These are phyloP conservation scores for Biscutella laevigata DNA, from an alignment of 441 rosid species.

Conservation along the genomic window DNA sequence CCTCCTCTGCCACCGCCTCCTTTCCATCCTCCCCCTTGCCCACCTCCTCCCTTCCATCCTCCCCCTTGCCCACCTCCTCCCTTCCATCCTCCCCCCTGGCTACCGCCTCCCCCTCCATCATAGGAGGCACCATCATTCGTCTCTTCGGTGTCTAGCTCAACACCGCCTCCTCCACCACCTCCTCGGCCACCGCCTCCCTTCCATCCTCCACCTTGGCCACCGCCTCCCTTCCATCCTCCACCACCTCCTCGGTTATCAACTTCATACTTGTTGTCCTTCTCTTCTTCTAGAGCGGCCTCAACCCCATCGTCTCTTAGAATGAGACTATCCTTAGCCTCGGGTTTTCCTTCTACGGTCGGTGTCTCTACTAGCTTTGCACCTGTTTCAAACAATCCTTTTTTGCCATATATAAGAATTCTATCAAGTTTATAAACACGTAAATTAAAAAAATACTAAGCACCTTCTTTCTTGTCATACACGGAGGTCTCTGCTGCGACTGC, in stretches of 20 bases:
- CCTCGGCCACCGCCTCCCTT: conserved; percentile 26
- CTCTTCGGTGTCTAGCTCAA: not conserved
- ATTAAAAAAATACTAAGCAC: not conserved
- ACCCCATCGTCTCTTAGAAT: conserved; percentile 1
- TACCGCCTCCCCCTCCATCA: no score
- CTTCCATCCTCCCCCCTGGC: conserved; percentile 26
- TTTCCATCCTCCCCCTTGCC: not conserved
- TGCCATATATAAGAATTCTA: conserved; percentile 1
- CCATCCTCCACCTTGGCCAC: no score
- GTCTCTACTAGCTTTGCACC: conserved; percentile 12
- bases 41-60: conserved; percentile 34
- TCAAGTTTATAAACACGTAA: not conserved
- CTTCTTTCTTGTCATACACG: conserved; percentile 22
- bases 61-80: conserved; percentile 39
- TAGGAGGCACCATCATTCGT: not conserved
- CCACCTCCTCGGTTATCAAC: conserved; percentile 1
- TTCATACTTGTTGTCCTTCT: conserved; percentile 7
- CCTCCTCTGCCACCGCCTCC: not conserved
- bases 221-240: not conserved
- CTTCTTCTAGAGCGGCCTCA: not conserved
- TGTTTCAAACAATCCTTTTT: not conserved
- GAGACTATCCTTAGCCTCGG: not conserved
- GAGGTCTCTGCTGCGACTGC: conserved; percentile 14
- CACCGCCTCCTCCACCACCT: not conserved
- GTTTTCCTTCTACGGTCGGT: not conserved